Percentiles rank a stretch among this genome's conserved stretches.
phyloP scores from a whole-genome alignment of 108 stramenopile genomes.

The Heterococcus sp. region DNA sequence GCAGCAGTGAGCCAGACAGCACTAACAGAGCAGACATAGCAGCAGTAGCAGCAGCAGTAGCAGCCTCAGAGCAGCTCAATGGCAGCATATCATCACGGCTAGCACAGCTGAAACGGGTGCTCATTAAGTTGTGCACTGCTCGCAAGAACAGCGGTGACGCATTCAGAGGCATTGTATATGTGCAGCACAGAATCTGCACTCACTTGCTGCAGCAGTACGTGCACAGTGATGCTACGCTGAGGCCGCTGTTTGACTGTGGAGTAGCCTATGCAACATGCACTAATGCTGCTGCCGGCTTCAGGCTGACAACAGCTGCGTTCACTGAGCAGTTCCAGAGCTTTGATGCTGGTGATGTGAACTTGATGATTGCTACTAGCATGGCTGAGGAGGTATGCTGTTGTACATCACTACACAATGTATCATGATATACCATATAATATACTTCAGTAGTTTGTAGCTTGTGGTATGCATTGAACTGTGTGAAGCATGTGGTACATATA shows the following conservation, averaged over 20 bases:
- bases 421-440: too few species aligned
- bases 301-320: background rate
- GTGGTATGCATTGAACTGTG: too few species aligned
- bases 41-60: background rate
- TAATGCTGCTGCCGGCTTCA: background rate
- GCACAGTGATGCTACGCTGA: background rate
- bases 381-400: too few species aligned
- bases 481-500: too few species aligned
- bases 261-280: background rate
- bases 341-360: background rate
- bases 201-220: background rate
- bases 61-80: background rate
- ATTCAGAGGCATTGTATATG: background rate
- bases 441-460: too few species aligned
- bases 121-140: background rate
- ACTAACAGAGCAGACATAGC: background rate
- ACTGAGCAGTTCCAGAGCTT: background rate
- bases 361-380: background rate
- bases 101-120: background rate
- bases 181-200: background rate
- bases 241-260: background rate
- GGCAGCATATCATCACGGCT: background rate
- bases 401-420: too few species aligned
- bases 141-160: background rate
- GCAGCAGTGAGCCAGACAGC: background rate